Conservation (phyloP, 2,329 filamentous ascomycete genomes). For the Xylariaceae sp. region DNA sequence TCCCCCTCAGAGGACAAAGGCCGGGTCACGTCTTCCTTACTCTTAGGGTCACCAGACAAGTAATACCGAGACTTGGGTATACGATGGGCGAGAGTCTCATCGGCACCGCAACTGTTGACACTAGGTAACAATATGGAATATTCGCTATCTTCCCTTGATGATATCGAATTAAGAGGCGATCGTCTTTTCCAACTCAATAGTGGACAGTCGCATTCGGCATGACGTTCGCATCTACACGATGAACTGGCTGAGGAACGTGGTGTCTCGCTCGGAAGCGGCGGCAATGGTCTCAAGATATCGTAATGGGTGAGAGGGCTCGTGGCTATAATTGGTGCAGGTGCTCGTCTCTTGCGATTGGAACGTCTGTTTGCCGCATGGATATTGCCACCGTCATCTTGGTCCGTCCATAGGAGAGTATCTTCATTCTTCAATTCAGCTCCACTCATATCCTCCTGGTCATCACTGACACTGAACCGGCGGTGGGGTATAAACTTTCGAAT, state of each 20-base stretch:
- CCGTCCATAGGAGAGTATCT: slow-evolving; percentile 4
- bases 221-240: slow-evolving; percentile 53
- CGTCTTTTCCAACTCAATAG: slow-evolving; percentile 41
- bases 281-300: slow-evolving; percentile 47
- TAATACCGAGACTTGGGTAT: slow-evolving; percentile 30
- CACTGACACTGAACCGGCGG: slow-evolving; percentile 36
- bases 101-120: slow-evolving; percentile 34
- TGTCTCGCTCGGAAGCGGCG: slow-evolving; percentile 48
- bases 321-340: slow-evolving; percentile 48
- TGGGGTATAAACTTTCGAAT: slow-evolving; percentile 53
- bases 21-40: slow-evolving; percentile 12
- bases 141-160: slow-evolving; percentile 36
- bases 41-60: not conserved
- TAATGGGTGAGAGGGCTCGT: slow-evolving; percentile 49
- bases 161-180: slow-evolving; percentile 46
- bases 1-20: slow-evolving; percentile 38
- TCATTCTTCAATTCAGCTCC: slow-evolving; percentile 35
- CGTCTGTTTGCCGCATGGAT: slow-evolving; percentile 38
- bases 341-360: slow-evolving; percentile 40
- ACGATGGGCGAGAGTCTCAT: slow-evolving; percentile 36
- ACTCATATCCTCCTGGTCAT: slow-evolving; percentile 34
- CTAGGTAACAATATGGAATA: slow-evolving; percentile 36
- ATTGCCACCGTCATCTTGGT: slow-evolving; percentile 33
- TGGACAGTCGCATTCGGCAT: slow-evolving; percentile 36
- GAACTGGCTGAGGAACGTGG: slow-evolving; percentile 53